Conservation (phyloP, 352 stramenopile species). For the Detonula confervacea region DNA sequence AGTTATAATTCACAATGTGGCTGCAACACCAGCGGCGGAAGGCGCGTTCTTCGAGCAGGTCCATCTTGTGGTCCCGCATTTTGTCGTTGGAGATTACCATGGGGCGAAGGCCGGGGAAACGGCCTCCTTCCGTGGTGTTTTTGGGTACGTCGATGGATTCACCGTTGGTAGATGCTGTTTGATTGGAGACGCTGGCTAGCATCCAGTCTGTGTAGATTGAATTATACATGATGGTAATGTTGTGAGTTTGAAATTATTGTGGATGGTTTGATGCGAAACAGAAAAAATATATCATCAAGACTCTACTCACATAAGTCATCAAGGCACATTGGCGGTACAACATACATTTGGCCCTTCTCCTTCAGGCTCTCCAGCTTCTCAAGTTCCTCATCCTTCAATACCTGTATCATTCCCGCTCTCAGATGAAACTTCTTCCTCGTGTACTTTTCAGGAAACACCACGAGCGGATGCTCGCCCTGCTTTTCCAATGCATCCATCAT, state of each 20-base stretch:
- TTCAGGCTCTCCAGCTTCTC: conserved; percentile 70
- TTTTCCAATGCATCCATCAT: conserved; percentile 89
- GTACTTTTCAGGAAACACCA: conserved; percentile 91
- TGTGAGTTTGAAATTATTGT: too few species aligned
- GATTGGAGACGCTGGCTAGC: conserved; percentile 88
- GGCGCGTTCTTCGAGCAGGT: conserved; percentile 90
- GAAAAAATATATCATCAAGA: background rate
- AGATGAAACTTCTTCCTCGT: conserved; percentile 50
- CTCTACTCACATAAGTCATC: conserved; percentile 87
- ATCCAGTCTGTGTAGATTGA: conserved; percentile 93
- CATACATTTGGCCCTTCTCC: conserved; percentile 87
- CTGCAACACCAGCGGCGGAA: conserved; percentile 88
- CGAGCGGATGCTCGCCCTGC: conserved; percentile 87
- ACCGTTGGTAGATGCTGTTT: conserved; percentile 49
- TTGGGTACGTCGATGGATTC: conserved; percentile 52
- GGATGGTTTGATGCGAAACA: background rate
- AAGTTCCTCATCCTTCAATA: conserved; percentile 52
- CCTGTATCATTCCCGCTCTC: conserved; percentile 43
- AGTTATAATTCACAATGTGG: conserved; percentile 70
- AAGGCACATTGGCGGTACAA: conserved; percentile 91
- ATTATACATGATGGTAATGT: too few species aligned
- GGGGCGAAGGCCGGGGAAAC: conserved; percentile 53
- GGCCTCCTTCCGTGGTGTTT: conserved; percentile 47
- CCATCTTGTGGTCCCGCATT: conserved; percentile 94
- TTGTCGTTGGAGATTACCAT: conserved; percentile 92